Evolutionary conservation across 129 eudicot species (phyloP).

Genomic region (Arctium minus): DNA sequence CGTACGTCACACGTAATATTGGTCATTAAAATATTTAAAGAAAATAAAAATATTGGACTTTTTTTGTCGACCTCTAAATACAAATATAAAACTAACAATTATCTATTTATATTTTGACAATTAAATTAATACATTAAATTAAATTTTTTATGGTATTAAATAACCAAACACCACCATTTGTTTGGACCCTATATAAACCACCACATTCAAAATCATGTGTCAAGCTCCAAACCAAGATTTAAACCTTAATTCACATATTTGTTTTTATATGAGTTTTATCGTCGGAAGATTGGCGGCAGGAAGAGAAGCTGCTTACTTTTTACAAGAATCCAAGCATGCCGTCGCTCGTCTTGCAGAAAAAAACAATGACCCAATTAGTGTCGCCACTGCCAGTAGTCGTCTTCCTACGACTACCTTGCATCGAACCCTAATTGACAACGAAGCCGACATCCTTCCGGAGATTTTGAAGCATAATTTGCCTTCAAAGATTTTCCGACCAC

Average conservation of each 20-base stretch:
- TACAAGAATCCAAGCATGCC: conserved; percentile 84
- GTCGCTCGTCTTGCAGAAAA: conserved; percentile 54
- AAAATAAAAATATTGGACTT: not conserved
- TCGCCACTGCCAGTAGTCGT: not conserved
- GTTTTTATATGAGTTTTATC: conserved; percentile 61
- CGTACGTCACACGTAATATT: conserved; percentile 4
- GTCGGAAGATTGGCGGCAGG: conserved; percentile 79
- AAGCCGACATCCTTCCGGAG: conserved; percentile 82
- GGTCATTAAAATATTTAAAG: not conserved
- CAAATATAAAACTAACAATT: too few relatives aligned
- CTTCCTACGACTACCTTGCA: not conserved
- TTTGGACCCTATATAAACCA: conserved; percentile 17
- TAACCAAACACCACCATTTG: not conserved
- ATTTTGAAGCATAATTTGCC: conserved; percentile 71
- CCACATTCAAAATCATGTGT: conserved; percentile 12
- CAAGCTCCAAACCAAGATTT: not conserved
- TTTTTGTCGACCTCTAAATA: too few relatives aligned
- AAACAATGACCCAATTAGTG: conserved; percentile 11
- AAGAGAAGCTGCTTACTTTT: conserved; percentile 72
- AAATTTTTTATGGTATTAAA: not conserved
- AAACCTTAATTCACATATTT: not conserved
- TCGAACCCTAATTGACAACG: not conserved
- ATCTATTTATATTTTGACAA: not conserved
- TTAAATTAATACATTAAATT: not conserved
- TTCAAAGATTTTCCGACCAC: conserved; percentile 45